Conservation (phyloP, 352 stramenopile species). For the Globisporangium sylvaticum region DNA sequence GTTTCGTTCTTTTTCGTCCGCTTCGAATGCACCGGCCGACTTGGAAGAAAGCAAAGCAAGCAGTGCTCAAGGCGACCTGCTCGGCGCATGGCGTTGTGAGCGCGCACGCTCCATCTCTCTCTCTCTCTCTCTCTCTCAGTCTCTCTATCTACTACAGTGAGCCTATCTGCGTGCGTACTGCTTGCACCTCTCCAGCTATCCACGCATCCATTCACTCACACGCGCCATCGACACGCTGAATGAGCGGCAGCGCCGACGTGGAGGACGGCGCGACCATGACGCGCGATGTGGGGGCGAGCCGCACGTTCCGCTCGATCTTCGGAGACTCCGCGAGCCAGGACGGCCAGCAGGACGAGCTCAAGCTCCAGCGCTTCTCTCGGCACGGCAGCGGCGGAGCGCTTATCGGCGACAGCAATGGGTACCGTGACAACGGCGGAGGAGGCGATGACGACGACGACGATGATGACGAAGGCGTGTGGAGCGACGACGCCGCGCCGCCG, state of each 20-base stretch:
- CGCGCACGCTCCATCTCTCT: not conserved
- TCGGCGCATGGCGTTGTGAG: not conserved
- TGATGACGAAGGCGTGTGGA: slow-evolving; percentile 52
- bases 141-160: not conserved
- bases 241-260: slow-evolving; percentile 19
- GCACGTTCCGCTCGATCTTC: slow-evolving; percentile 77
- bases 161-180: not conserved
- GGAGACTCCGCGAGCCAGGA: slow-evolving; percentile 16
- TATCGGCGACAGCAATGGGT: not conserved
- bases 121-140: not conserved
- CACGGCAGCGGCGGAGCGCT: not conserved
- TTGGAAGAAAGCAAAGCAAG: not conserved
- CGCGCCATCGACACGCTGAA: slow-evolving; percentile 12
- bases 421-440: slow-evolving; percentile 14
- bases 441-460: slow-evolving; percentile 34
- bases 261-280: slow-evolving; percentile 31
- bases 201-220: not conserved
- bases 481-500: slow-evolving; percentile 30
- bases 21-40: not conserved
- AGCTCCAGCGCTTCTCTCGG: slow-evolving; percentile 9
- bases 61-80: not conserved
- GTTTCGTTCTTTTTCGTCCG: not conserved
- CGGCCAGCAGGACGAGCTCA: slow-evolving; percentile 19
- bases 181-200: not conserved
- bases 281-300: slow-evolving; percentile 43